These are phyloP conservation scores for Lactarius tabidus DNA, from an alignment of 768 basidiomycete genomes.

Conservation along the genomic window DNA sequence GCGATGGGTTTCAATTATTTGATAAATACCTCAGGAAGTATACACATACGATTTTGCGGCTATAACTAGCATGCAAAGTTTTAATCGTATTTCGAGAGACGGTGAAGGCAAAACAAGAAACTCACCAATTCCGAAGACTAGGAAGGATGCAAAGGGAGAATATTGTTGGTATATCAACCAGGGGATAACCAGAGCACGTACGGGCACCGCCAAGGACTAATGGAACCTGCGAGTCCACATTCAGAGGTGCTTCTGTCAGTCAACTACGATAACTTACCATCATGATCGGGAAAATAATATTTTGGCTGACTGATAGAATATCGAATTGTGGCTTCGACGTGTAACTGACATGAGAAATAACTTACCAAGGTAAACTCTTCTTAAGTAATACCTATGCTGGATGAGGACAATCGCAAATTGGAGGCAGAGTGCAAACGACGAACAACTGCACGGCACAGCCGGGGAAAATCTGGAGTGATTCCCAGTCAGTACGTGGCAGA, in stretches of 20 bases:
- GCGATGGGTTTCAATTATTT: conserved; percentile 13
- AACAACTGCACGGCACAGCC: too few species aligned
- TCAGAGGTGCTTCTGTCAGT: background rate
- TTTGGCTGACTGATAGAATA: too few species aligned
- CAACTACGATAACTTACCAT: too few species aligned
- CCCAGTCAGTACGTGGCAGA: too few species aligned
- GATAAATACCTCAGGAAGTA: conserved; percentile 1
- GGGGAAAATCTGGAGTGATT: too few species aligned
- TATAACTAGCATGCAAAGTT: conserved; percentile 36
- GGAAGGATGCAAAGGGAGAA: background rate
- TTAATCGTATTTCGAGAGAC: background rate
- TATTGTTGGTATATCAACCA: background rate
- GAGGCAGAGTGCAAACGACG: too few species aligned
- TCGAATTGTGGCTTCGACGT: too few species aligned
- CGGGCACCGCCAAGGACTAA: conserved; percentile 43
- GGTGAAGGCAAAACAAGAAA: background rate
- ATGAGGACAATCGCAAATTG: too few species aligned
- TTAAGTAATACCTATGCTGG: too few species aligned
- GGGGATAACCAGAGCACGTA: conserved; percentile 27
- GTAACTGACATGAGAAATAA: too few species aligned
- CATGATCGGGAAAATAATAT: too few species aligned
- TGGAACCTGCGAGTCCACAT: conserved; percentile 24
- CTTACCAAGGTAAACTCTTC: too few species aligned
- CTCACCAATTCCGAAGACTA: conserved; percentile 29
- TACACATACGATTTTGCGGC: conserved; percentile 42